These are phyloP conservation scores for Beauveria medogensis DNA, from an alignment of 2,329 filamentous ascomycete species.

Conservation along the genomic window DNA sequence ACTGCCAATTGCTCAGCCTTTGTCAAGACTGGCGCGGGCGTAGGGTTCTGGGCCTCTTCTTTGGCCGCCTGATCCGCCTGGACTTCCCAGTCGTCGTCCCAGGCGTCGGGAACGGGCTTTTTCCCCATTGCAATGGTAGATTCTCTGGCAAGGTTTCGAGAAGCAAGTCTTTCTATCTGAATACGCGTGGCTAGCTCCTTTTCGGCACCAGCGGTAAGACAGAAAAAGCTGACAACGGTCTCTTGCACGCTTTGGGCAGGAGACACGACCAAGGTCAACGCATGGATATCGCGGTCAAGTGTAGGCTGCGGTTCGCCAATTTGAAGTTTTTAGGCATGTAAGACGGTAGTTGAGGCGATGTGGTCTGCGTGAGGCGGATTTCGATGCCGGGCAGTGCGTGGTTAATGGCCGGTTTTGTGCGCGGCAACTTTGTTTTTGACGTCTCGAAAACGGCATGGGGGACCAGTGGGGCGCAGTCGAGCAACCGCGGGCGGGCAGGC, in stretches of 20 bases:
- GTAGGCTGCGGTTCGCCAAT: not conserved
- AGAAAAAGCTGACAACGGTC: not conserved
- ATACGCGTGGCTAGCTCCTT: not conserved
- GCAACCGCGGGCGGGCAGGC: not conserved
- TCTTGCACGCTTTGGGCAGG: slow-evolving; percentile 9
- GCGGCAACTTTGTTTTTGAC: not conserved
- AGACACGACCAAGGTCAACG: slow-evolving; percentile 9
- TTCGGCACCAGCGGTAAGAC: not conserved
- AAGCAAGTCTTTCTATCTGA: not conserved
- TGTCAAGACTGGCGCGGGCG: slow-evolving; percentile 41
- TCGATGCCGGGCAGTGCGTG: not conserved
- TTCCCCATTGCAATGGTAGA: not conserved
- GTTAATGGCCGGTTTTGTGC: slow-evolving; percentile 1
- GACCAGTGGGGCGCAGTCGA: not conserved
- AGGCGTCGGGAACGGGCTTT: slow-evolving; percentile 60
- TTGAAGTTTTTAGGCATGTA: not conserved
- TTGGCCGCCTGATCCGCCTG: slow-evolving; percentile 55
- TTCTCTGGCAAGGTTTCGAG: too few relatives aligned
- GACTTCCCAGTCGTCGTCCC: slow-evolving; percentile 87
- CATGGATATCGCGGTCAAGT: not conserved
- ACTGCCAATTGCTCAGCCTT: slow-evolving; percentile 71
- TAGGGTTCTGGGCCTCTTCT: slow-evolving; percentile 25
- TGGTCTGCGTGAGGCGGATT: not conserved
- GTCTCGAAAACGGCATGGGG: not conserved
- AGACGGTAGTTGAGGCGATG: not conserved